These are phyloP conservation scores for Claviceps humidiphila DNA, from an alignment of 2,329 filamentous ascomycete genomes.

Conservation along the genomic window DNA sequence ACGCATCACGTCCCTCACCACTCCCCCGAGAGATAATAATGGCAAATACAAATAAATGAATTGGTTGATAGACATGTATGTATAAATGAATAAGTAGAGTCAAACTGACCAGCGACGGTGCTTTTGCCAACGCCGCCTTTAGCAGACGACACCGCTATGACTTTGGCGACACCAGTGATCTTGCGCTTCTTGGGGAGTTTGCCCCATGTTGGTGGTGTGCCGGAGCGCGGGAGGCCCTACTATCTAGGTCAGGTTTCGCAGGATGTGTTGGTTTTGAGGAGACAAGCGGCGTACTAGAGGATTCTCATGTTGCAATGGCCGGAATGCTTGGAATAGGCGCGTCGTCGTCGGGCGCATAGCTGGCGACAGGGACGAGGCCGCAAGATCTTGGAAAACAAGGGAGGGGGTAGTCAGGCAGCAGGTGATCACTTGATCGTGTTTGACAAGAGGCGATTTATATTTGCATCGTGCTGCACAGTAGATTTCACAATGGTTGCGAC, in stretches of 20 bases:
- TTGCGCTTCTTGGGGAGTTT: slow-evolving; percentile 68
- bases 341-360: slow-evolving; percentile 24
- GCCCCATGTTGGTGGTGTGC: slow-evolving; percentile 40
- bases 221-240: slow-evolving; percentile 74
- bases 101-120: slow-evolving; percentile 60
- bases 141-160: slow-evolving; percentile 93
- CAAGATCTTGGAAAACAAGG: background rate
- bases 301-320: slow-evolving; percentile 57
- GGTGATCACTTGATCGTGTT: background rate
- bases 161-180: slow-evolving; percentile 74
- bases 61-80: too few species aligned
- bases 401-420: too few species aligned
- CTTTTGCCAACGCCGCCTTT: slow-evolving; percentile 98
- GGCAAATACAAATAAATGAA: too few species aligned
- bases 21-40: too few species aligned
- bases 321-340: slow-evolving; percentile 22
- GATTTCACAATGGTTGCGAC: background rate
- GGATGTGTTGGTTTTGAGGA: background rate
- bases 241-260: background rate
- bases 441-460: background rate
- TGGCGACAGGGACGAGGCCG: slow-evolving; percentile 4
- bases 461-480: background rate
- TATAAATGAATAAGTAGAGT: background rate
- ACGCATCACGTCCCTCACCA: background rate
- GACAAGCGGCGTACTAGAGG: slow-evolving; percentile 50